Evolutionary conservation across 2,329 filamentous ascomycete genomes (phyloP), one percentile per base, ranked within the genome.

Genomic region (Fusarium temperatum): DNA sequence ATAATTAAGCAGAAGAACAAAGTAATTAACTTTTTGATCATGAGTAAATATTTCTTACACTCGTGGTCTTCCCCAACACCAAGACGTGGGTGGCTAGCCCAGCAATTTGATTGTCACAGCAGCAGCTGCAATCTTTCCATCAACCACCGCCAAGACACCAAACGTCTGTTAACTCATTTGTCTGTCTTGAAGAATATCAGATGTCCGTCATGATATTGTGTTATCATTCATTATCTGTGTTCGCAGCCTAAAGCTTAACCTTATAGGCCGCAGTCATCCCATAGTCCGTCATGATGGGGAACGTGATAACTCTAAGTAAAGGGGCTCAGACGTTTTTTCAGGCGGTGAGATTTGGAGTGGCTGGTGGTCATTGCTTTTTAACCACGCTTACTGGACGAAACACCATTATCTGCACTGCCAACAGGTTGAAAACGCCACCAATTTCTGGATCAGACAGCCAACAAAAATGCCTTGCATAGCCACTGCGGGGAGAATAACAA

Each of bases 1-100:
- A 5, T 5, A 26, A 20, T 5, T 26, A 1, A 26, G 17, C 8
- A 17, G 17, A 36, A 36, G 9, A 6, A 18, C 0, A 36, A 36
- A 1, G 9, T 18, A 1, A 10, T 17, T 18, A 0, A 36, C 0
- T 18, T 10, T 9, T 5, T 36, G 0, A 36, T 18, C 15, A 1
- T 9, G 17, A 10, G 17, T 1, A 36, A 1, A 36, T 9, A 10
- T 18, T 36, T 18, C 35, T 1, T 36, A 0, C 17, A 10, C 0
- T 36, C 0, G 1, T 36, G 5, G 4, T 0, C 9, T 0, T 18
- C 1, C 8, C 17, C 1, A 5, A 18, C 0, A 35, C 32, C 14
- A 17, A 14, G 32, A 35, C 3, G 1, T 35, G 1, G 32, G 32
- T 9, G 1, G 2, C 8, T 4, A 1, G 32, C 7, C 32, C 7